phyloP scores from a whole-genome alignment of 495 filamentous ascomycete species.

The Friedmanniomyces endolithicus region DNA sequence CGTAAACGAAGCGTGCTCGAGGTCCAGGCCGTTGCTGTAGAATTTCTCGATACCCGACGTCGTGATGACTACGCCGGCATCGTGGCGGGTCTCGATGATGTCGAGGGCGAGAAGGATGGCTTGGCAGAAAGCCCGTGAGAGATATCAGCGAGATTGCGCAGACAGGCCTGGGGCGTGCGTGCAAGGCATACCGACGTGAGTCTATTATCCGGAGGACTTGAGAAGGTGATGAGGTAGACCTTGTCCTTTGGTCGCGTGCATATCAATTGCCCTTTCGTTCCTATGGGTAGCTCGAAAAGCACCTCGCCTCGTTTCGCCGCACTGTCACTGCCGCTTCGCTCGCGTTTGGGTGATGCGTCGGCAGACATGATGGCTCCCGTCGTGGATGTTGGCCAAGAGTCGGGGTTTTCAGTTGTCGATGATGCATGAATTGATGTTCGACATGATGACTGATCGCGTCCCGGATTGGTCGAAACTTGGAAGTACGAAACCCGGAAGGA shows the following conservation, averaged over 20 bases:
- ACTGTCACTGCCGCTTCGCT: background rate
- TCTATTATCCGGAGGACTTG: conserved; percentile 61
- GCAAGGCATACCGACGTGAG: conserved; percentile 41
- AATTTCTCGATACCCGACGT: conserved; percentile 65
- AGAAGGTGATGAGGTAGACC: conserved; percentile 64
- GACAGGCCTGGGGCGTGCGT: background rate
- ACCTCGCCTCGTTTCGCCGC: conserved; percentile 1
- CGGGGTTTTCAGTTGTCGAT: background rate
- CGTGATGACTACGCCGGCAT: conserved; percentile 59
- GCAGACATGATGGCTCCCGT: background rate
- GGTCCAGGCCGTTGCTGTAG: conserved; percentile 39
- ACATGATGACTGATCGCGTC: background rate
- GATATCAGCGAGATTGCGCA: background rate
- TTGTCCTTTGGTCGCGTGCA: conserved; percentile 9
- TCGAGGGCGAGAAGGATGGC: conserved; percentile 58
- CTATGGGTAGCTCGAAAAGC: conserved; percentile 20
- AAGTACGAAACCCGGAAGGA: no score
- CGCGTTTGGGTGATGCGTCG: background rate
- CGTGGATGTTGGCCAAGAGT: background rate
- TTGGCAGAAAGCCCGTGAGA: conserved; percentile 40
- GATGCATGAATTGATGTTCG: background rate
- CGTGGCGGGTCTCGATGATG: conserved; percentile 52
- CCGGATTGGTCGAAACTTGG: background rate
- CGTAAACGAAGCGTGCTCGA: conserved; percentile 11
- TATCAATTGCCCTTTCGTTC: conserved; percentile 1